Evolutionary conservation across 805 yeast genomes (phyloP).

Genomic region (Metschnikowia kunwiensis): DNA sequence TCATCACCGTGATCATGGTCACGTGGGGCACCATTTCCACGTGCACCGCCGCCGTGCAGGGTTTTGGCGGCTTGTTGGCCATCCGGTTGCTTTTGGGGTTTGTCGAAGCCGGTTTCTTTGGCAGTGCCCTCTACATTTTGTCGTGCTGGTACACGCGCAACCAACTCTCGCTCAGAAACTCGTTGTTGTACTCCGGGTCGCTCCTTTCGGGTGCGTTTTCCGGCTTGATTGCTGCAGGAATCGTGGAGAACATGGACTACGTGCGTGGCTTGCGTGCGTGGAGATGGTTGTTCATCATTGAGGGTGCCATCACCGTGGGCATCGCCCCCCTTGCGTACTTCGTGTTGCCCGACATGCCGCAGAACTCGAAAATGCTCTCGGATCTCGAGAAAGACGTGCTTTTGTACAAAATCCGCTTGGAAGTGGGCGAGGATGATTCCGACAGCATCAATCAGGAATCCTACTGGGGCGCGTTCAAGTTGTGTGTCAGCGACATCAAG

Average conservation of each 20-base stretch:
- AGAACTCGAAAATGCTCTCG: constrained; percentile 44
- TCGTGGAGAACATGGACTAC: constrained; percentile 38
- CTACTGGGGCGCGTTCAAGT: constrained; percentile 32
- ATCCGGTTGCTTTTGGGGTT: constrained; percentile 48
- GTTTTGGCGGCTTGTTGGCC: constrained; percentile 43
- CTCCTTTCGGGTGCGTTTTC: constrained; percentile 52
- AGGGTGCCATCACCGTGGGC: constrained; percentile 51
- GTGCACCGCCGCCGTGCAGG: constrained; percentile 46
- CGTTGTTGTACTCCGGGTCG: constrained; percentile 51
- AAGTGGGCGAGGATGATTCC: constrained; percentile 40
- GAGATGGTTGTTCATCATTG: constrained; percentile 57
- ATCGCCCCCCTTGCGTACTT: constrained; percentile 44
- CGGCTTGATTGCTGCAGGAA: constrained; percentile 55
- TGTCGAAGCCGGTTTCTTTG: constrained; percentile 47
- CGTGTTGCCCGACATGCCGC: constrained; percentile 52
- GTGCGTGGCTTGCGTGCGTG: constrained; percentile 30
- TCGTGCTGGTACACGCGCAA: constrained; percentile 55
- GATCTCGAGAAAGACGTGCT: constrained; percentile 45
- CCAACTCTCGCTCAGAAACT: constrained; percentile 48
- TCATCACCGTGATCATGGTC: constrained; percentile 48
- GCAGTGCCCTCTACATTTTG: constrained; percentile 46
- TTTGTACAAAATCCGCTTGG: constrained; percentile 39
- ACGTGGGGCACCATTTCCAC: constrained; percentile 50
- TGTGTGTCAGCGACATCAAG: constrained; percentile 40
- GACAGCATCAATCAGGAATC: constrained; percentile 36